phyloP scores from a whole-genome alignment of 805 yeast species.

The Saturnispora serradocipensis region DNA sequence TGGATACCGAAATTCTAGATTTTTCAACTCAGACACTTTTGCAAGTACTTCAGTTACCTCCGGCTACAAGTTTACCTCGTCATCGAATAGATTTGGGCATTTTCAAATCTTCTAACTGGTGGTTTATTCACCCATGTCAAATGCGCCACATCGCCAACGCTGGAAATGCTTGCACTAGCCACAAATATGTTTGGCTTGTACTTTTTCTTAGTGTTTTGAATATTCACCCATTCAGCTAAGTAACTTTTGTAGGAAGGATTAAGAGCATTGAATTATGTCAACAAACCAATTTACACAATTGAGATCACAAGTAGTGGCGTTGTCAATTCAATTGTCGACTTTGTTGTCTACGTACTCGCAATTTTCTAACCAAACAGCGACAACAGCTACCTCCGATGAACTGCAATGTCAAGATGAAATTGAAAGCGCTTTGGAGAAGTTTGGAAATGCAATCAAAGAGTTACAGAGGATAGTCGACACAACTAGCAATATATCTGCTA shows the following conservation, averaged over 20 bases:
- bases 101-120: slow-evolving; percentile 1
- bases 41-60: neutral
- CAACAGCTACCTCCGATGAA: slow-evolving; percentile 30
- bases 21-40: neutral
- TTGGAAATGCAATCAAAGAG: slow-evolving; percentile 43
- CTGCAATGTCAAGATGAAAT: slow-evolving; percentile 33
- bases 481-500: slow-evolving; percentile 40
- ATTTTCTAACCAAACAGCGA: slow-evolving; percentile 42
- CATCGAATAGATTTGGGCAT: slow-evolving; percentile 2
- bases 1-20: neutral
- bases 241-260: neutral
- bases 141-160: neutral
- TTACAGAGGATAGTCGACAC: slow-evolving; percentile 46
- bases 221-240: neutral
- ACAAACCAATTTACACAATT: slow-evolving; percentile 48
- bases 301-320: slow-evolving; percentile 55
- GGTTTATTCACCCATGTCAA: slow-evolving; percentile 17
- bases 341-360: slow-evolving; percentile 45
- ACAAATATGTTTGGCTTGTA: slow-evolving; percentile 2
- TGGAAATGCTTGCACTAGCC: neutral
- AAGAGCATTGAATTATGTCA: neutral
- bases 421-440: slow-evolving; percentile 41
- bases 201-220: neutral
- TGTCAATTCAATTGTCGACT: slow-evolving; percentile 61
- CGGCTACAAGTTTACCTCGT: neutral